Percentiles rank a stretch among this genome's conserved stretches.
phyloP scores from a whole-genome alignment of 768 basidiomycete genomes.

The Russula vinacea region DNA sequence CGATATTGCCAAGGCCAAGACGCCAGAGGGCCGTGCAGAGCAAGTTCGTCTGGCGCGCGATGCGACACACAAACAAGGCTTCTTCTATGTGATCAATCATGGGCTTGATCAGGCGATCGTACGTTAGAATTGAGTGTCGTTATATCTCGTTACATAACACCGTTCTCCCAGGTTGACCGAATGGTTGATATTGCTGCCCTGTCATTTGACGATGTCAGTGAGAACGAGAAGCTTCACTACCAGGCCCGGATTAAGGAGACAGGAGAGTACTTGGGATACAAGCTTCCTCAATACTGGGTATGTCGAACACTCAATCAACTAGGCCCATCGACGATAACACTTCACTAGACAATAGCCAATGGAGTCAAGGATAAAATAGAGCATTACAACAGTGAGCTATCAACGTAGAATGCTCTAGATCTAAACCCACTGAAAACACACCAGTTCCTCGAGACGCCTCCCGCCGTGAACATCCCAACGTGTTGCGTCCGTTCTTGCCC shows the following conservation, averaged over 20 bases:
- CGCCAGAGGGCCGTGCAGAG: conserved; percentile 36
- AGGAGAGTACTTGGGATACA: conserved; percentile 56
- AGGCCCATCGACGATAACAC: background rate
- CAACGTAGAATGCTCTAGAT: background rate
- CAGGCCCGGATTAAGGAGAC: conserved; percentile 39
- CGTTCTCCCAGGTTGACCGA: conserved; percentile 31
- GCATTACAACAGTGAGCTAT: conserved; percentile 54
- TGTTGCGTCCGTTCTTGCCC: conserved; percentile 49
- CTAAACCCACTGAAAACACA: background rate
- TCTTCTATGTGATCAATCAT: conserved; percentile 52
- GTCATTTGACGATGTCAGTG: conserved; percentile 36
- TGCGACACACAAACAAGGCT: conserved; percentile 39
- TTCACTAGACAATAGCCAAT: conserved; percentile 53
- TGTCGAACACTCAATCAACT: conserved; percentile 14
- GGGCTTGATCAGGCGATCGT: conserved; percentile 46
- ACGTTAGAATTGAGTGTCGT: background rate
- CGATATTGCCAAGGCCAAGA: conserved; percentile 37
- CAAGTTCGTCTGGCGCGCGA: conserved; percentile 36
- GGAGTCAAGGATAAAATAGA: conserved; percentile 65
- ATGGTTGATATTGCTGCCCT: conserved; percentile 41
- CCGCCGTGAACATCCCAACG: conserved; percentile 49
- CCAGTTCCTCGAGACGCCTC: conserved; percentile 51
- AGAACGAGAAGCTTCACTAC: conserved; percentile 38
- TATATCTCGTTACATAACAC: background rate
- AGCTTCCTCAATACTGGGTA: conserved; percentile 54